Conservation (phyloP, 441 rosid genomes). For the Gossypium lobatum region DNA sequence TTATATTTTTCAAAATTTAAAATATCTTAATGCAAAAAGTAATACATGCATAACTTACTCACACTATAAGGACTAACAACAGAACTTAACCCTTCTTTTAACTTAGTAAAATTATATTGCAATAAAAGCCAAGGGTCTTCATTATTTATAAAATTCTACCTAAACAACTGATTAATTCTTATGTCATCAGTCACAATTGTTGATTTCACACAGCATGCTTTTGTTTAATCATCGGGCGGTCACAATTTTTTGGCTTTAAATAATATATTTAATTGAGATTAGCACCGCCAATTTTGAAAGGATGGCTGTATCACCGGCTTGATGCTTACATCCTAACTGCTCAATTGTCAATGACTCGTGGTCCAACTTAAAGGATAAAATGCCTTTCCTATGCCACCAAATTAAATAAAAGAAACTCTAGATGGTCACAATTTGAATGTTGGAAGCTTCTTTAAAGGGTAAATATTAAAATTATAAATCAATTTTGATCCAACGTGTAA, state of each 20-base stretch:
- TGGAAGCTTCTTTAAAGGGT: background rate
- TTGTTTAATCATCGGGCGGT: background rate
- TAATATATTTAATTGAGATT: background rate
- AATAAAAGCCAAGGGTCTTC: too few relatives aligned
- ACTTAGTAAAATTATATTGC: too few relatives aligned
- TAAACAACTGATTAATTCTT: background rate
- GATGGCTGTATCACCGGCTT: conserved; percentile 7
- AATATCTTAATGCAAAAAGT: too few relatives aligned
- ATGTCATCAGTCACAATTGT: conserved; percentile 16
- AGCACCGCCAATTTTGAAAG: conserved; percentile 14
- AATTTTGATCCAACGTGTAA: too few relatives aligned
- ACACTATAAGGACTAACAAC: too few relatives aligned
- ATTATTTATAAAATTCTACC: too few relatives aligned
- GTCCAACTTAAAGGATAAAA: conserved; percentile 14
- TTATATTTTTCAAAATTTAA: too few relatives aligned
- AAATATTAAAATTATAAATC: too few relatives aligned
- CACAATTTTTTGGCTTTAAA: conserved; percentile 1
- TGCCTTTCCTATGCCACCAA: background rate
- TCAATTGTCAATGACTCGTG: background rate
- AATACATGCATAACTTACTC: too few relatives aligned
- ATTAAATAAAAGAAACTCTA: background rate
- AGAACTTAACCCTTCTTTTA: too few relatives aligned
- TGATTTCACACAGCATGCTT: conserved; percentile 15
- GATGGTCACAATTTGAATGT: background rate
- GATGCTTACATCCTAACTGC: conserved; percentile 34